Percentiles rank a stretch among this genome's conserved stretches.
Conservation (phyloP, 805 yeast species). For the Yarrowia alimentaria region DNA sequence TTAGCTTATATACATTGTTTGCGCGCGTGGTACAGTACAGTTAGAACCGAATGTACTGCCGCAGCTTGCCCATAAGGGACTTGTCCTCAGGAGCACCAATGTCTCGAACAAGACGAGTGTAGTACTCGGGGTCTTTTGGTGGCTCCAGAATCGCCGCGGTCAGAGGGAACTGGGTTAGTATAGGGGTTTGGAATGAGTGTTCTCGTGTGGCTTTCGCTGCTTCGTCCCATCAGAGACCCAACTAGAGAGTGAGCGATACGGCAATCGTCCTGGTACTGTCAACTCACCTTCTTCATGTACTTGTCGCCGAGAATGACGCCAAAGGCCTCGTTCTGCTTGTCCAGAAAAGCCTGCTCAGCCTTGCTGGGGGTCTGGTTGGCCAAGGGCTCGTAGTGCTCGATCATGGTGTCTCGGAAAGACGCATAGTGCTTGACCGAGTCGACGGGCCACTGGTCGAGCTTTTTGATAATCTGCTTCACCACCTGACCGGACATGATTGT, state of each 20-base stretch:
- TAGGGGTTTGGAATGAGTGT: too few species aligned
- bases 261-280: background rate
- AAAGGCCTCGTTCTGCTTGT: constrained; percentile 25
- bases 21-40: too few species aligned
- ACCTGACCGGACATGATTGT: constrained; percentile 11
- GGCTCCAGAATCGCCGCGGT: constrained; percentile 20
- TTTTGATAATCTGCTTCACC: constrained; percentile 24
- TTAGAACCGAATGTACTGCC: constrained; percentile 22
- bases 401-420: constrained; percentile 23
- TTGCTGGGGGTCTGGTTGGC: constrained; percentile 20
- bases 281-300: constrained; percentile 28
- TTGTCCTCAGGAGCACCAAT: constrained; percentile 19
- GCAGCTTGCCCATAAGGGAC: constrained; percentile 17
- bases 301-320: constrained; percentile 19
- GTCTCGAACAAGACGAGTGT: constrained; percentile 15
- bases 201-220: too few species aligned
- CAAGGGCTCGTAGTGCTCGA: constrained; percentile 26
- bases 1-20: constrained; percentile 22
- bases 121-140: constrained; percentile 28
- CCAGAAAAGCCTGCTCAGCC: constrained; percentile 15
- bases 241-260: too few species aligned
- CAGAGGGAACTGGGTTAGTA: constrained; percentile 26
- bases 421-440: constrained; percentile 26
- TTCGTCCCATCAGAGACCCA: too few species aligned
- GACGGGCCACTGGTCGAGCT: constrained; percentile 25